Evolutionary conservation across 768 basidiomycete genomes (phyloP), one percentile per base, ranked within the genome.

Genomic region (Kwoniella sp.): DNA sequence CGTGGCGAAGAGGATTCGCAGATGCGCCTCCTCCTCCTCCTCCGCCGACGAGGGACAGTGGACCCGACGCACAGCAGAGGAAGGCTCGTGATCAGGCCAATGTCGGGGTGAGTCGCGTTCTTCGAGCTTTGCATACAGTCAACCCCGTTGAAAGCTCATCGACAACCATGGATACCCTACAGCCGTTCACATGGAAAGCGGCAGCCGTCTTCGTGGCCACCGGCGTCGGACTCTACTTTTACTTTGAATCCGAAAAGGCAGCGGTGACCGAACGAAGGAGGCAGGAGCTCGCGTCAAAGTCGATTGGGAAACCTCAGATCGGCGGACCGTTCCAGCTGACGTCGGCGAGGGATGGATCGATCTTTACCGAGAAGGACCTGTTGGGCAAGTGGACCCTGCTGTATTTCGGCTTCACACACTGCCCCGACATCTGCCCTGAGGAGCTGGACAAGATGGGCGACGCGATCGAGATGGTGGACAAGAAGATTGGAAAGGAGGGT

Each of bases 331-430:
- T 99, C 79, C 75, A 76, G 3, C 78, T 98, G 42, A 81, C 78
- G 4, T 20, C 31, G 28, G 81, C 83, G 6, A 60, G 67, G 31
- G 56, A 64, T 27, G 46, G 51, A 17, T 29, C 49, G n/a, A 73
- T 81, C 0, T 98, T 90, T 76, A 86, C 89, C 1, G 85, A 96
- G 38, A 76, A 86, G 48, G 82, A 93, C 67, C 77, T 98, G 39
- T 74, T 86, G 22, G 92, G 91, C 29, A 87, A 88, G 77, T 96
- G 89, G 89, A 86, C 80, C n/a, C 59, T 78, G 52, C 76, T 77
- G 23, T 79, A 96, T 77, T 99, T 99, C 75, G 95, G 95, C n/a
- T 99, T 98, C 78, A 92, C 93, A 26, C 93, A 99, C 75, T 99
- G 95, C 75, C 93, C 95, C 5, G 95, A 99, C 75, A 96, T 99